Base-by-base conservation (phyloP, 441 rosid genomes). In the Cnidoscolus chayamansa region DNA sequence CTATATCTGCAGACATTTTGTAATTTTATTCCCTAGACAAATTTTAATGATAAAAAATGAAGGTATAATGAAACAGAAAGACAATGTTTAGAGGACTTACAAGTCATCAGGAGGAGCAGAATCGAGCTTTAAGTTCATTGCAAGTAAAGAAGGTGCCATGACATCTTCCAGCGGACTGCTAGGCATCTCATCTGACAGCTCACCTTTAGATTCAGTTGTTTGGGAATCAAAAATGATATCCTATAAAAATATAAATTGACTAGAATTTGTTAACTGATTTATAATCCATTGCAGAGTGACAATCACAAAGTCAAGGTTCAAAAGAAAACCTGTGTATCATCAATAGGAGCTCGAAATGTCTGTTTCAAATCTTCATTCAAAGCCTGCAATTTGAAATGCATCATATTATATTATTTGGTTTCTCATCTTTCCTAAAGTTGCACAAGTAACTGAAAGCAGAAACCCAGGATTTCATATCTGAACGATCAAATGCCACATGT, bases 111-210 rank as follows among this genome's bases (percentile, higher is more conserved):
- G 80, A 74, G 86, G 86, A 67, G 81, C 86, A 71, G 89, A 83
- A 79, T 84, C 91, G 57, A 85, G 79, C 84, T 88, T 90, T 76
- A 90, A 86, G 78, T 86, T 92, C 91, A 79, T 82, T 61, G 91
- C 85, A 73, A 79, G 84, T 32, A 84, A 54, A 1, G 97, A 86
- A 31, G 97, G 99, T 40, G 92, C 87, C 73, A 86, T 74, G 72
- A 79, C 86, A 85, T 85, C 94, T 72, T 92, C 92, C 70, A 75
- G 40, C 35, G 88, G 85, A 71, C 88, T 85, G 67, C 71, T 76
- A 32, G 90, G 85, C n/a, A 61, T 72, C 76, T 89, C 90, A 76
- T 84, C 83, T 67, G 67, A 65, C 51, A 71, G 63, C 60, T 86
- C 87, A 74, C 84, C 89, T 76, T 81, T 81, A 40, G 78, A 76